phyloP scores from a whole-genome alignment of 495 filamentous ascomycete genomes.

The Aspergillus coremiiformis region DNA sequence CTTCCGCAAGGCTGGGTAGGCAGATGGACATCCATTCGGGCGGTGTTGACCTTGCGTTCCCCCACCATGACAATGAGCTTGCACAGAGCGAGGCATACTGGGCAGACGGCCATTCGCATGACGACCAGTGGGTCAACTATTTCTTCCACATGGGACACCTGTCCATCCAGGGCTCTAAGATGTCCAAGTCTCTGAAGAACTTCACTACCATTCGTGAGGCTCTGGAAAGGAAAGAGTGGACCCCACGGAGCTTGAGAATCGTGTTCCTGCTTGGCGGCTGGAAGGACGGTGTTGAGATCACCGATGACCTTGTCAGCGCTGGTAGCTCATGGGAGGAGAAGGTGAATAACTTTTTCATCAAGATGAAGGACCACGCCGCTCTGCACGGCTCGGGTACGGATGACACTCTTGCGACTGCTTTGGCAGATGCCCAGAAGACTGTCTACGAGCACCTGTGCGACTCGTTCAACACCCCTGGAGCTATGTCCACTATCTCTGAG shows the following conservation, averaged over 20 bases:
- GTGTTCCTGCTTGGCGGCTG: constrained; percentile 83
- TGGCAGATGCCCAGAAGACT: constrained; percentile 58
- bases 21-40: constrained; percentile 91
- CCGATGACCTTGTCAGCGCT: constrained; percentile 65
- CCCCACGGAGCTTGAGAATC: constrained; percentile 70
- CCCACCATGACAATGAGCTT: constrained; percentile 94
- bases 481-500: constrained; percentile 65
- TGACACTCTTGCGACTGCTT: constrained; percentile 27
- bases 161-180: constrained; percentile 83
- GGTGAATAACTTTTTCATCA: constrained; percentile 87
- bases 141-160: constrained; percentile 96
- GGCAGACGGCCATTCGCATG: constrained; percentile 27
- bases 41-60: constrained; percentile 87
- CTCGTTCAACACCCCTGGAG: constrained; percentile 79
- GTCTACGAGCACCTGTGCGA: constrained; percentile 66
- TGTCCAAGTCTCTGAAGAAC: constrained; percentile 94
- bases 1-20: constrained; percentile 71
- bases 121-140: constrained; percentile 85
- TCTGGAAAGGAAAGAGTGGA: constrained; percentile 67
- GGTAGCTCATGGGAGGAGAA: constrained; percentile 74
- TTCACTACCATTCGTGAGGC: constrained; percentile 93
- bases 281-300: constrained; percentile 89
- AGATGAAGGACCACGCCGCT: constrained; percentile 42
- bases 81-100: constrained; percentile 92
- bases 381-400: constrained; percentile 34